Evolutionary conservation across 352 stramenopile genomes (phyloP).

Genomic region (Phytophthora tubulina): DNA sequence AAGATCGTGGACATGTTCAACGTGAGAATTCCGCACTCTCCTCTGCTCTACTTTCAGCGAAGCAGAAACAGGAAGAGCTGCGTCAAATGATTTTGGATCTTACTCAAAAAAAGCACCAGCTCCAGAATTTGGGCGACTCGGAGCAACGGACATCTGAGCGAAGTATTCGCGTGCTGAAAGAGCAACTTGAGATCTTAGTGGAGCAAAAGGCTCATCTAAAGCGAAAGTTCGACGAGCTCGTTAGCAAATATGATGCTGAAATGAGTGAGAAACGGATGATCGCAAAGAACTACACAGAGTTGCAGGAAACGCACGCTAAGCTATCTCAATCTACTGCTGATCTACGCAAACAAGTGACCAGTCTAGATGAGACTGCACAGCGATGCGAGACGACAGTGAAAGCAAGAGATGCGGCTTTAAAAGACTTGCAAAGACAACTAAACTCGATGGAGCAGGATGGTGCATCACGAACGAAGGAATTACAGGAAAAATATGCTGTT

Average conservation of each 20-base stretch:
- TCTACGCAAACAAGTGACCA: constrained; percentile 25
- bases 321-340: constrained; percentile 24
- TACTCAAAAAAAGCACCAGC: constrained; percentile 61
- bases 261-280: constrained; percentile 25
- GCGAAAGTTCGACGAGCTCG: constrained; percentile 38
- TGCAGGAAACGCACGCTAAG: constrained; percentile 25
- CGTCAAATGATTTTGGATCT: constrained; percentile 54
- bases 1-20: constrained; percentile 49
- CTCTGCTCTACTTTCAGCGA: constrained; percentile 50
- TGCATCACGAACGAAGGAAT: background rate
- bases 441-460: constrained; percentile 22
- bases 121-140: constrained; percentile 53
- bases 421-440: constrained; percentile 17
- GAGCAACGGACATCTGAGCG: constrained; percentile 46
- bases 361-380: constrained; percentile 21
- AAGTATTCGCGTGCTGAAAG: constrained; percentile 42
- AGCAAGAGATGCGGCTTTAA: constrained; percentile 22
- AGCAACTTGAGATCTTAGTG: constrained; percentile 47
- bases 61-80: constrained; percentile 69
- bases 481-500: constrained; percentile 27
- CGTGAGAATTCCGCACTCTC: constrained; percentile 59
- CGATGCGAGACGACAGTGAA: constrained; percentile 16
- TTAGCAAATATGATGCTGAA: constrained; percentile 29
- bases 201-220: constrained; percentile 43
- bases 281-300: constrained; percentile 11